phyloP scores from a whole-genome alignment of 306 rosid genomes.

The Trifolium repens region DNA sequence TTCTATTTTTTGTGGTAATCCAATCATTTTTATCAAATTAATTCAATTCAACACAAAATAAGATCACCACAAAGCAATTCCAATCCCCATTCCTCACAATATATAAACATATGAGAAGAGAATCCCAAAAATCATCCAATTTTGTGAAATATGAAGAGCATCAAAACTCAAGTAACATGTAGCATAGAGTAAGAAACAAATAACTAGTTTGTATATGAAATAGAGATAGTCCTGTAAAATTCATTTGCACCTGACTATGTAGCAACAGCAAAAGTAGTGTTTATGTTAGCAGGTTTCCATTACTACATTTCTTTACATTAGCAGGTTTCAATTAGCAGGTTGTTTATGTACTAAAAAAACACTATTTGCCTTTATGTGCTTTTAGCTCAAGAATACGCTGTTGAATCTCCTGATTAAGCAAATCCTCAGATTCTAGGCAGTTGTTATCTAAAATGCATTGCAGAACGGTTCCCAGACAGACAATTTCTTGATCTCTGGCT shows the following conservation, averaged over 20 bases:
- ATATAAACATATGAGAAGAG: no score
- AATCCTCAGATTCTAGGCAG: conserved; percentile 40
- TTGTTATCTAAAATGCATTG: conserved; percentile 51
- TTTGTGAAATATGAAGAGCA: neutral
- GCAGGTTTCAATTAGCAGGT: neutral
- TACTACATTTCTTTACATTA: neutral
- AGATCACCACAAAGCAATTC: no score
- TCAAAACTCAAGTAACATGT: neutral
- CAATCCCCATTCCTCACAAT: no score
- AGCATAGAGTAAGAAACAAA: neutral
- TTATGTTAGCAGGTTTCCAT: neutral
- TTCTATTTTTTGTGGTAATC: no score
- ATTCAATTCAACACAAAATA: no score
- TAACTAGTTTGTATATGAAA: neutral
- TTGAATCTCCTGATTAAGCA: conserved; percentile 34
- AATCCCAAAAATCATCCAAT: no score
- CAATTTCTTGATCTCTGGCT: conserved; percentile 48
- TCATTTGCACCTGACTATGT: no score
- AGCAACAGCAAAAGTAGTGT: neutral
- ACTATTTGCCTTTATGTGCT: conserved; percentile 16
- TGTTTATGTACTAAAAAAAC: neutral
- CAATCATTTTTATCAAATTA: no score
- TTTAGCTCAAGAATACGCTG: conserved; percentile 41
- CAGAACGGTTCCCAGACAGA: conserved; percentile 41
- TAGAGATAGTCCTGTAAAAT: no score